Percentiles rank a stretch among this genome's conserved stretches.
These are phyloP conservation scores for Parsonsia alboflavescens DNA, from an alignment of 257 asterid species.

Conservation along the genomic window DNA sequence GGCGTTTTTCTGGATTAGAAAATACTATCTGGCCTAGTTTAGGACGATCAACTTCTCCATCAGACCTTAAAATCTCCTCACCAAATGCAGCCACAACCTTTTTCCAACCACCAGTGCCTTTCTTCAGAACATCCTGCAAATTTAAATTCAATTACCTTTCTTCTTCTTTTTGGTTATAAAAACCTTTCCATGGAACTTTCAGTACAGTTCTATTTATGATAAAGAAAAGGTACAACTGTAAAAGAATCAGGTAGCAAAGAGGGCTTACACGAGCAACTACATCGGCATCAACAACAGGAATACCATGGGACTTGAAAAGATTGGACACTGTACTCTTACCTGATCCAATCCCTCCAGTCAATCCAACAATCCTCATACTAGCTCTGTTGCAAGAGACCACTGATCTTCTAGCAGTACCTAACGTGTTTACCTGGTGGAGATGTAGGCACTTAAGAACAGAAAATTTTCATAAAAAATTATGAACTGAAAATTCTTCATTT, in stretches of 20 bases:
- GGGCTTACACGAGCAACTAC: constrained; percentile 70
- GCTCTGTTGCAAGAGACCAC: neutral
- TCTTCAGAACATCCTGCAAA: constrained; percentile 56
- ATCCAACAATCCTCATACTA: constrained; percentile 74
- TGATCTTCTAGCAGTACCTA: neutral
- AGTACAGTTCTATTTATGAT: neutral
- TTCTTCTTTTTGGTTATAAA: no score
- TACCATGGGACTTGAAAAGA: constrained; percentile 60
- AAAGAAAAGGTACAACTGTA: neutral
- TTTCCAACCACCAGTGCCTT: constrained; percentile 89
- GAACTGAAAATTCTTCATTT: neutral
- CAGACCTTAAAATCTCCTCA: constrained; percentile 54
- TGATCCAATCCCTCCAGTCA: constrained; percentile 82
- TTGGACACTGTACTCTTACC: constrained; percentile 91
- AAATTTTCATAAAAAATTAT: neutral
- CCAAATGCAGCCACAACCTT: constrained; percentile 81
- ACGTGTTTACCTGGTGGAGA: neutral
- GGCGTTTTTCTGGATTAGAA: constrained; percentile 64
- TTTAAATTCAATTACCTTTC: neutral
- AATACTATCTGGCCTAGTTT: constrained; percentile 82
- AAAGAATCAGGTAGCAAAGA: neutral
- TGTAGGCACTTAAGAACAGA: neutral
- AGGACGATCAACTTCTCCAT: constrained; percentile 83
- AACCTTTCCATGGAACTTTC: neutral
- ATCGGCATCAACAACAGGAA: constrained; percentile 88